Evolutionary conservation across 495 filamentous ascomycete species (phyloP), one percentile per base, ranked within the genome.

Genomic region (Pyrenula massariospora): DNA sequence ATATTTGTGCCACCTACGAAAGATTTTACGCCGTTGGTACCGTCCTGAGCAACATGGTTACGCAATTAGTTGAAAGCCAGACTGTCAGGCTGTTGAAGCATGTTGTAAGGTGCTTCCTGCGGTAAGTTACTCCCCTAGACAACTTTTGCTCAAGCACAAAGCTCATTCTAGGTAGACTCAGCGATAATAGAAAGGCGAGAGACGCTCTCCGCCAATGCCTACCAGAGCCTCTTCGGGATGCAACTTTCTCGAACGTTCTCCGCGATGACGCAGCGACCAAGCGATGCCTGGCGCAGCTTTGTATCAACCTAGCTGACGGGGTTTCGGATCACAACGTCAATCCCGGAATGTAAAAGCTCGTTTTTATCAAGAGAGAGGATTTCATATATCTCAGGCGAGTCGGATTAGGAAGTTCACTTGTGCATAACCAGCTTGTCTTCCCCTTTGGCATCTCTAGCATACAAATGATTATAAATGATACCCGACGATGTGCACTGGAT

Each of bases 21-120:
- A 79, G 93, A n/a, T 99, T 99, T 73, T 97, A 99, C 60, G 93
- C 93, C 1, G 93, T 99, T 10, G 93, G 93, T 11, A 99, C 93
- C 0, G 93, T 99, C 24, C 76, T 99, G 52, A 95, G 89, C 73
- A 99, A 97, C 63, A 99, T 99, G 93, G 93, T 99, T 31, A 86
- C 84, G 48, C 91, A 96, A 70, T 77, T 99, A 21, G 94, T 97
- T 48, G 93, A 99, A 68, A 91, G 96, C 65, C 93, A 97, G 73
- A 99, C 93, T 0, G 94, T 95, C 36, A 77, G 93, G 49, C 78
- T 99, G 24, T 80, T 99, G 20, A 99, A 99, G 80, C 93, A 99
- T 64, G 93, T 99, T 54, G 94, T 99, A 22, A 81, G 93, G 55
- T 99, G 93, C 72, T 99, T 99, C 68, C 79, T 99, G 63, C 79